Evolutionary conservation across 1,139 yeast genomes (phyloP).

Genomic region (Nadsonia starkeyi-henricii): DNA sequence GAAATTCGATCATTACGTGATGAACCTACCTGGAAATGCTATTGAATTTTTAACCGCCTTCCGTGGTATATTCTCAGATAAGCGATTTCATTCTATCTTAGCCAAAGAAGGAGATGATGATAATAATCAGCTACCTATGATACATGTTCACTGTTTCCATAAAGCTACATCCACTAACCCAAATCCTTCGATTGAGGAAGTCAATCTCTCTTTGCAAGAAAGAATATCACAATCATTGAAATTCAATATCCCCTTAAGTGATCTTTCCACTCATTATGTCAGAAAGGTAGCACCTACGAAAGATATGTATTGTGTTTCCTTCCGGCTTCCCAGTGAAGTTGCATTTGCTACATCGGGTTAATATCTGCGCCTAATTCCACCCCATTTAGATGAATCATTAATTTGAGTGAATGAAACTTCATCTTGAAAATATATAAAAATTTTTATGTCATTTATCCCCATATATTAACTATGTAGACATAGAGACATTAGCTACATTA

Average conservation of each 20-base stretch:
- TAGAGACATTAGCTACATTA: no score
- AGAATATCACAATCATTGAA: constrained; percentile 44
- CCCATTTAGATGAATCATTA: no score
- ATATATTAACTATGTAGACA: no score
- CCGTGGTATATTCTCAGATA: constrained; percentile 47
- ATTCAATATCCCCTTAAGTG: constrained; percentile 30
- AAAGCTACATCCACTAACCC: constrained; percentile 63
- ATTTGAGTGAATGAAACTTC: no score
- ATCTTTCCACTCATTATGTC: constrained; percentile 60
- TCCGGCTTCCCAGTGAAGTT: constrained; percentile 61
- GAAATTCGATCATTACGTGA: constrained; percentile 60
- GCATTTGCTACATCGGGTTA: constrained; percentile 32
- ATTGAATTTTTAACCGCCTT: constrained; percentile 69
- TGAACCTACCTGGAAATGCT: constrained; percentile 94
- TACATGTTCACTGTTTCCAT: constrained; percentile 88
- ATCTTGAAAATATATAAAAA: no score
- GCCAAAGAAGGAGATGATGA: constrained; percentile 20
- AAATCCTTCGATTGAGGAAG: constrained; percentile 51
- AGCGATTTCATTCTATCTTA: constrained; percentile 16
- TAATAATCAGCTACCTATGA: constrained; percentile 48
- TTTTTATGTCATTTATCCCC: no score
- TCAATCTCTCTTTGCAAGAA: constrained; percentile 46
- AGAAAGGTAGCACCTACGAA: constrained; percentile 94
- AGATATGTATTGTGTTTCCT: constrained; percentile 85
- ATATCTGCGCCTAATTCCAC: no score